These are phyloP conservation scores for Madurella mycetomatis DNA, from an alignment of 2,329 filamentous ascomycete genomes.

Conservation along the genomic window DNA sequence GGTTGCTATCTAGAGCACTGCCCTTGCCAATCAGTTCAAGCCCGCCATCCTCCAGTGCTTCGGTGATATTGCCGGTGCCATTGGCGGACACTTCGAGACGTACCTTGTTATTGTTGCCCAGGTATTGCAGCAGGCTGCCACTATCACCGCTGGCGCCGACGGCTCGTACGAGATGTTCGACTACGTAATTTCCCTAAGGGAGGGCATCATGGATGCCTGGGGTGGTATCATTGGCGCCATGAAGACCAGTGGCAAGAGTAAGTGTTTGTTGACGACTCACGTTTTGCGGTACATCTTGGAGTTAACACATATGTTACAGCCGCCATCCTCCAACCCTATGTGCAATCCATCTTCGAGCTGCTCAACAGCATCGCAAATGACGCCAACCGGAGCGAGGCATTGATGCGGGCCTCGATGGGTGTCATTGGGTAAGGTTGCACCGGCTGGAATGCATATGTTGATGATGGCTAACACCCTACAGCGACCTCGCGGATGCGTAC, in stretches of 20 bases:
- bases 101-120: constrained; percentile 90
- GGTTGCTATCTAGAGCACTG: constrained; percentile 58
- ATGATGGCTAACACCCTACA: constrained; percentile 41
- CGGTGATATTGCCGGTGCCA: constrained; percentile 93
- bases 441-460: neutral
- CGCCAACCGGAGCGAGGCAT: constrained; percentile 80
- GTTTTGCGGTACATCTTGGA: neutral
- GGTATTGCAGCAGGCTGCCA: constrained; percentile 88
- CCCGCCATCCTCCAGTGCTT: constrained; percentile 97
- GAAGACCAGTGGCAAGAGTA: constrained; percentile 75
- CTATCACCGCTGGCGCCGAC: constrained; percentile 72
- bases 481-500: constrained; percentile 91
- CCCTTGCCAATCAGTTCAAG: constrained; percentile 94
- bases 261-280: constrained; percentile 29
- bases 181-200: constrained; percentile 89
- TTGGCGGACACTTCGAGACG: constrained; percentile 84
- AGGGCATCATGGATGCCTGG: constrained; percentile 99
- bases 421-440: constrained; percentile 74
- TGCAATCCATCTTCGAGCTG: constrained; percentile 82
- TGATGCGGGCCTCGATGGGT: constrained; percentile 94
- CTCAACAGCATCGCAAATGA: constrained; percentile 77
- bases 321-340: constrained; percentile 67
- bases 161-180: constrained; percentile 93
- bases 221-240: constrained; percentile 93
- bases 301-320: constrained; percentile 46